Evolutionary conservation across 345 rosid species (phyloP).

Genomic region (Eucalyptus marginata): DNA sequence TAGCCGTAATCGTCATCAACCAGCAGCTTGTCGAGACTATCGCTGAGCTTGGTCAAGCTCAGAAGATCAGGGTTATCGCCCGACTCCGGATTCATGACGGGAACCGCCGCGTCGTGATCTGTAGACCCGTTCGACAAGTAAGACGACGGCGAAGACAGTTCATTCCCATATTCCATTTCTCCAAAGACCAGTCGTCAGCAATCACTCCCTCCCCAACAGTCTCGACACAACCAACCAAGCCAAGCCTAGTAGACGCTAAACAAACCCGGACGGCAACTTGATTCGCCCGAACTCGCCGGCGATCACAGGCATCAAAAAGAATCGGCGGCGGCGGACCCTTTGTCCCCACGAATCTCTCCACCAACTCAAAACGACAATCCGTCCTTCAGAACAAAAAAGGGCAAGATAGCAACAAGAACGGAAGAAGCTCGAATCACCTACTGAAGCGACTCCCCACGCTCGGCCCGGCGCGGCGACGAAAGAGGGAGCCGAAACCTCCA

Average conservation of each 20-base stretch:
- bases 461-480: not conserved
- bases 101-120: not conserved
- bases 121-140: constrained; percentile 8
- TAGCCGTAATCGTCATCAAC: not conserved
- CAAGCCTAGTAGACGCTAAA: not conserved
- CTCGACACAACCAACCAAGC: not conserved
- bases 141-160: constrained; percentile 18
- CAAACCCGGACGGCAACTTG: not conserved
- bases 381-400: not conserved
- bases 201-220: not conserved
- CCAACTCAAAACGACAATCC: not conserved
- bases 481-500: not conserved
- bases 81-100: not conserved
- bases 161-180: constrained; percentile 22
- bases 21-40: constrained; percentile 12
- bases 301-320: not conserved
- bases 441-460: not conserved
- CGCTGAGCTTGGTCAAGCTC: constrained; percentile 21
- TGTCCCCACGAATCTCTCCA: not conserved
- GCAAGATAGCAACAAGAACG: not conserved
- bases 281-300: not conserved
- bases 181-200: not conserved
- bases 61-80: constrained; percentile 5
- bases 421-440: not conserved
- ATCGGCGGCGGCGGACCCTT: not conserved